Percentiles rank a stretch among this genome's conserved stretches.
These are phyloP conservation scores for Thelonectria olida DNA, from an alignment of 2,329 filamentous ascomycete species.

Conservation along the genomic window DNA sequence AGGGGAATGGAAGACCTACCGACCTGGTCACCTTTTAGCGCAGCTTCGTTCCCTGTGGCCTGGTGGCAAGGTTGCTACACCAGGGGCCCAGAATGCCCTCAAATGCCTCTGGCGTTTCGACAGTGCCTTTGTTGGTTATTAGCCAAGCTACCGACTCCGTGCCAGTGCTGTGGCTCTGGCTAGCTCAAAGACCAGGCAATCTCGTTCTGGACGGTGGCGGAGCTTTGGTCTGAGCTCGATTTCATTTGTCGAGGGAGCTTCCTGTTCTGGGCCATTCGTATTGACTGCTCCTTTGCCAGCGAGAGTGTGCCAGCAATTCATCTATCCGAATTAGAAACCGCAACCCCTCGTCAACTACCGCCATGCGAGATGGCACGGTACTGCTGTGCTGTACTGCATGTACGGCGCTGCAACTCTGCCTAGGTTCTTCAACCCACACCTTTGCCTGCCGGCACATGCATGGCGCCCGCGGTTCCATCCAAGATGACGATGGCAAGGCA, in stretches of 20 bases:
- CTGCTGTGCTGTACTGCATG: not conserved
- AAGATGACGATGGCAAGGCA: slow-evolving; percentile 27
- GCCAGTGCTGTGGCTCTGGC: slow-evolving; percentile 20
- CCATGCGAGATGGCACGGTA: slow-evolving; percentile 19
- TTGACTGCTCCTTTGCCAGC: slow-evolving; percentile 20
- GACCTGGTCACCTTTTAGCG: slow-evolving; percentile 25
- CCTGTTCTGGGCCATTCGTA: slow-evolving; percentile 18
- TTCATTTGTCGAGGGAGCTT: slow-evolving; percentile 22
- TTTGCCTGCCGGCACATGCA: slow-evolving; percentile 40
- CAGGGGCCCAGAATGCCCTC: slow-evolving; percentile 23
- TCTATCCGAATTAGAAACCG: slow-evolving; percentile 20
- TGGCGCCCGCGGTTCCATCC: slow-evolving; percentile 26
- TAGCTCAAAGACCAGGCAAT: slow-evolving; percentile 13
- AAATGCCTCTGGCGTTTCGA: slow-evolving; percentile 28
- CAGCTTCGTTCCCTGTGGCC: slow-evolving; percentile 10
- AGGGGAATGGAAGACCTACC: slow-evolving; percentile 34
- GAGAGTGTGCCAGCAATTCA: slow-evolving; percentile 11
- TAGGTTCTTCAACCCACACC: slow-evolving; percentile 28
- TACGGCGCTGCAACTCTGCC: slow-evolving; percentile 14
- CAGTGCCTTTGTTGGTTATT: slow-evolving; percentile 13
- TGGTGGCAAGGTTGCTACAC: slow-evolving; percentile 21
- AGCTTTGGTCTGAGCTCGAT: slow-evolving; percentile 14
- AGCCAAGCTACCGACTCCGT: slow-evolving; percentile 16
- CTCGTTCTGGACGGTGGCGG: slow-evolving; percentile 15
- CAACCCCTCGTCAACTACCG: slow-evolving; percentile 26